Evolutionary conservation across 345 rosid species (phyloP), one percentile per base, ranked within the genome.

Genomic region (Salix purpurea): DNA sequence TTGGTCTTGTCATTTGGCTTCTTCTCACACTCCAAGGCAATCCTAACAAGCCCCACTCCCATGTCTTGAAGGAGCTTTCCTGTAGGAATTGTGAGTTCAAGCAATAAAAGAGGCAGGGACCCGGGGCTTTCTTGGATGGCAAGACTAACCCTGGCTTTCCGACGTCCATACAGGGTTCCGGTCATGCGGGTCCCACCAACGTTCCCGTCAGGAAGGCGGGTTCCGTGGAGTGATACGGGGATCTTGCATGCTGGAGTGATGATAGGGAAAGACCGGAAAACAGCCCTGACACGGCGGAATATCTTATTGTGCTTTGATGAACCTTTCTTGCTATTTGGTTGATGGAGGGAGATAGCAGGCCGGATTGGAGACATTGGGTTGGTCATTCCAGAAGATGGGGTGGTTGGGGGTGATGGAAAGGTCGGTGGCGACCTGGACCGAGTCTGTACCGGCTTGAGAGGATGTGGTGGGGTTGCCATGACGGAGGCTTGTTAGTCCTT

Each of bases 11-110:
- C 91, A 0, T 79, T 74, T 3, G 88, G 89, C 67, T 83, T 88
- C 76, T 90, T 94, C 76, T 94, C 97, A 18, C 91, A 88, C 69
- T 94, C 98, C 13, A 94, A 56, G 8, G 97, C 96, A n/a, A 94
- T 86, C 76, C 97, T 73, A 4, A 91, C 91, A 1, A 91, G 78
- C 37, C 97, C 97, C 56, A 75, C 65, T 7, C 94, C 97, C 83
- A 92, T 89, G 23, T 91, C 95, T 13, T 92, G 92, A 5, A 92
- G 88, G 1, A 94, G 84, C 50, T 91, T 94, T 32, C 94, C 95
- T 0, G 98, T 94, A 0, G 88, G 94, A 1, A 92, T 78, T 14
- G 91, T 92, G 1, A 94, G 78, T 80, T 94, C 97, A 10, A 92
- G 85, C 36, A 94, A 44, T 0, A 92, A 75, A 36, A 87, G 77